Evolutionary conservation across 2,329 filamentous ascomycete genomes (phyloP).

Genomic region (Metarhizium brunneum): DNA sequence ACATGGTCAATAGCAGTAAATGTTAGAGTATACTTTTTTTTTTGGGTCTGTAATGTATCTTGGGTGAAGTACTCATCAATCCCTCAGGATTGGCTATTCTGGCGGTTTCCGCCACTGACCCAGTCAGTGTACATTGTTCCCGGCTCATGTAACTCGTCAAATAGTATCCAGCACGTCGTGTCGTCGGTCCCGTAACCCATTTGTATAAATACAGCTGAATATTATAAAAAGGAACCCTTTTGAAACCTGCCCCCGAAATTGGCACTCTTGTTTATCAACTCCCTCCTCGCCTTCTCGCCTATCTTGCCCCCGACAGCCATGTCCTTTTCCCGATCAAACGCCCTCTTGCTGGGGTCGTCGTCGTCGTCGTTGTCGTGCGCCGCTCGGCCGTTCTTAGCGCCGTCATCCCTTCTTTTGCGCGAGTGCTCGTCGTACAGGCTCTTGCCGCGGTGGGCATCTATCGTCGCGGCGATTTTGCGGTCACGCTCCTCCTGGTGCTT

Average conservation of each 20-base stretch:
- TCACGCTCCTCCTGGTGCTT: slow-evolving; percentile 47
- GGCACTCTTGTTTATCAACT: slow-evolving; percentile 69
- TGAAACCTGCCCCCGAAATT: slow-evolving; percentile 78
- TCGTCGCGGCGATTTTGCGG: slow-evolving; percentile 35
- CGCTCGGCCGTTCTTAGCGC: slow-evolving; percentile 46
- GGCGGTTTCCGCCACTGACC: too few relatives aligned
- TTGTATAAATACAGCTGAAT: too few relatives aligned
- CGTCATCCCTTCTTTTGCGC: slow-evolving; percentile 19
- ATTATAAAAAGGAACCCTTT: slow-evolving; percentile 56
- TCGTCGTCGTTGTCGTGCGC: slow-evolving; percentile 37
- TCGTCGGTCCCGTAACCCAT: too few relatives aligned
- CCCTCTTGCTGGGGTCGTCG: slow-evolving; percentile 83
- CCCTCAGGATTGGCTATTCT: too few relatives aligned
- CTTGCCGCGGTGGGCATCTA: slow-evolving; percentile 45
- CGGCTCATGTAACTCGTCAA: too few relatives aligned
- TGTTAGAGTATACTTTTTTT: not conserved
- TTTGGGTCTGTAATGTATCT: not conserved
- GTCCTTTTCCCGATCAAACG: slow-evolving; percentile 89
- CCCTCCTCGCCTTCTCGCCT: slow-evolving; percentile 61
- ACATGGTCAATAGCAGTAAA: slow-evolving; percentile 1
- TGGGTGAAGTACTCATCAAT: not conserved
- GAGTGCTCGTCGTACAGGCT: slow-evolving; percentile 53
- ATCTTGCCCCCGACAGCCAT: slow-evolving; percentile 71
- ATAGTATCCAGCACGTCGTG: too few relatives aligned
- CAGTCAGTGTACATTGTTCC: too few relatives aligned